phyloP scores from a whole-genome alignment of 169 alveolate species.

The Plasmodium vinckei region DNA sequence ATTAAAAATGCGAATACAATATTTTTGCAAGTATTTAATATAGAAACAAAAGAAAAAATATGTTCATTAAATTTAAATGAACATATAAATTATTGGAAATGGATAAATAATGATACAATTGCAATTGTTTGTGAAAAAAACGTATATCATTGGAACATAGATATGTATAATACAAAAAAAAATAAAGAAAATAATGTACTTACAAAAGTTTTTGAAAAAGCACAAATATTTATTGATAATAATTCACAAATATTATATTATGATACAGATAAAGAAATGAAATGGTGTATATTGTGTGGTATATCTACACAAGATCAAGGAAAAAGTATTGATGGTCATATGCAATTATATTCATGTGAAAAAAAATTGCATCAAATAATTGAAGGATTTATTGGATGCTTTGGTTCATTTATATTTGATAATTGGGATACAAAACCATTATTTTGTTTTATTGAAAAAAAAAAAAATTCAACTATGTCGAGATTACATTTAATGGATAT shows the following conservation, averaged over 20 bases:
- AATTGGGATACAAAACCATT: conserved; percentile 83
- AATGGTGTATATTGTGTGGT: conserved; percentile 96
- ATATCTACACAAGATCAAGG: conserved; percentile 92
- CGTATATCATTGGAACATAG: conserved; percentile 93
- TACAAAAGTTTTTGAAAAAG: conserved; percentile 90
- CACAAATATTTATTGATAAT: conserved; percentile 88
- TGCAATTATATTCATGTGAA: conserved; percentile 94
- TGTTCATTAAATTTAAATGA: conserved; percentile 94
- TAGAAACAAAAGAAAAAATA: conserved; percentile 94
- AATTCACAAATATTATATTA: conserved; percentile 94
- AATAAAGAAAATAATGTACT: conserved; percentile 83
- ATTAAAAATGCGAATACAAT: conserved; percentile 77
- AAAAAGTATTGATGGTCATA: conserved; percentile 93
- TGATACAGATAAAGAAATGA: conserved; percentile 88
- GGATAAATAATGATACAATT: conserved; percentile 92
- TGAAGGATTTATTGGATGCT: conserved; percentile 96
- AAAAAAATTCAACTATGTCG: conserved; percentile 88
- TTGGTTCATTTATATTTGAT: conserved; percentile 91
- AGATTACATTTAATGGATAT: conserved; percentile 96
- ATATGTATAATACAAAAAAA: conserved; percentile 80
- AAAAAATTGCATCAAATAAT: conserved; percentile 94
- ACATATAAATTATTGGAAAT: conserved; percentile 94
- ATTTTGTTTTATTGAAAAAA: conserved; percentile 95
- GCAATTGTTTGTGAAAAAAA: conserved; percentile 94
- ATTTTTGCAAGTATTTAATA: conserved; percentile 92